Evolutionary conservation across 805 yeast species (phyloP), one percentile per base, ranked within the genome.

Genomic region (Nakazawaea ishiwadae): DNA sequence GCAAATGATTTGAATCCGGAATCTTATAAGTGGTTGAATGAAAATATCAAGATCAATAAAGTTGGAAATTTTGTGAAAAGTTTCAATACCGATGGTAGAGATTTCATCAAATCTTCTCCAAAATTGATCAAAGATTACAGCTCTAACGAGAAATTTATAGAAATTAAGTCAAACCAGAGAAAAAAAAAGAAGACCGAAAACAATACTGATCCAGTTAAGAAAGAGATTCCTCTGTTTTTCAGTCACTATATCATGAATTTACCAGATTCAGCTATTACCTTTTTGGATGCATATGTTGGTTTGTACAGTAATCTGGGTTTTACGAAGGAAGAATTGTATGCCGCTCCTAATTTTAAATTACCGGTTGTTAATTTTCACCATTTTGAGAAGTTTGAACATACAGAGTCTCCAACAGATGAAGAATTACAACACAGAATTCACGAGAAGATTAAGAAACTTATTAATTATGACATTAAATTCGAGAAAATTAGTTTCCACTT

Each of bases 1-100:
- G 96, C 97, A 9, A 93, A 90, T 58, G 99, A 93, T 59, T 68
- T 93, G 58, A 93, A 93, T 55, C 98, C 97, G 0, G 85, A 83
- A 45, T 81, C 95, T 44, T 85, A 66, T 61, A 76, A 77, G 49
- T 83, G 84, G 53, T 71, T 93, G 64, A 58, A 65, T 29, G 71
- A 72, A 23, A 93, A 93, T 52, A 75, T 86, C 37, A 53, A 48
- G 2, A 54, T 68, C 20, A 93, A 93, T 60, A 79, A 83, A 51
- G 85, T 81, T 8, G 61, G 51, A 0, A 55, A 65, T 0, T 77
- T 77, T 49, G 91, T 86, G 4, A 59, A 65, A 39, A 69, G 90
- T 3, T 77, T 54, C 60, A 86, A 89, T 53, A 60, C 75, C 45
- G 97, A 93, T 55, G 99, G 97, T 2, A 74, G 90, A 28, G 81